These are phyloP conservation scores for Colletotrichum eleusines DNA, from an alignment of 2,329 filamentous ascomycete species.

Conservation along the genomic window DNA sequence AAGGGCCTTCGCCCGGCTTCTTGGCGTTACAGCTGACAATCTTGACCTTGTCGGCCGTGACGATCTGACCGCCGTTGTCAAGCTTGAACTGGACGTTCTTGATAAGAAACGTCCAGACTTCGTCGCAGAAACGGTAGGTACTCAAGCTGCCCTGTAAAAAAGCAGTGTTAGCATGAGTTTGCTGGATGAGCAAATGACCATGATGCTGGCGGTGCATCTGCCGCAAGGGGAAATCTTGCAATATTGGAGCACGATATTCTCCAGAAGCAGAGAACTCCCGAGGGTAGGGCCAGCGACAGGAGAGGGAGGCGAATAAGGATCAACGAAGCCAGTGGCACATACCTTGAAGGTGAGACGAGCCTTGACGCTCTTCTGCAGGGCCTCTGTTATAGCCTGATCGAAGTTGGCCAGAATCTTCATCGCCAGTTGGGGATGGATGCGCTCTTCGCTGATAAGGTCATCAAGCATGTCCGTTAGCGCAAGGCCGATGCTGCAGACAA, in stretches of 20 bases:
- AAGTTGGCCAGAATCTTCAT: constrained; percentile 99
- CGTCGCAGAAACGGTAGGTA: constrained; percentile 99
- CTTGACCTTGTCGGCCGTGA: constrained; percentile 93
- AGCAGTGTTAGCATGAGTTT: constrained; percentile 1
- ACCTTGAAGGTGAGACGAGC: constrained; percentile 95
- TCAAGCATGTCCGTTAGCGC: constrained; percentile 97
- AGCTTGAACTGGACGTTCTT: constrained; percentile 99
- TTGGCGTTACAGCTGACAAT: constrained; percentile 99
- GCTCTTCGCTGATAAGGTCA: constrained; percentile 92
- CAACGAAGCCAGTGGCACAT: constrained; percentile 45
- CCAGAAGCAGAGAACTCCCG: background rate
- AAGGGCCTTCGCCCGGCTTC: constrained; percentile 60
- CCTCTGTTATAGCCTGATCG: constrained; percentile 91
- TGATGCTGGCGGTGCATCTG: background rate
- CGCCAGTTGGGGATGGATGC: constrained; percentile 96
- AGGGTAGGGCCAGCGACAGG: background rate
- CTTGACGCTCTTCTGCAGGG: constrained; percentile 92
- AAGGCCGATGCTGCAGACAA: constrained; percentile 80
- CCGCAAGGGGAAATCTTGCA: background rate
- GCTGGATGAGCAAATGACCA: background rate
- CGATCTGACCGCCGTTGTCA: constrained; percentile 79
- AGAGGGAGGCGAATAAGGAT: background rate
- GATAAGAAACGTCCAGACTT: constrained; percentile 99
- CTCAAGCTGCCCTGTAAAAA: constrained; percentile 85
- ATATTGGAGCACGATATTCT: background rate